Base-by-base conservation (phyloP, 495 filamentous ascomycete species). In the Lindgomyces ingoldianus region DNA sequence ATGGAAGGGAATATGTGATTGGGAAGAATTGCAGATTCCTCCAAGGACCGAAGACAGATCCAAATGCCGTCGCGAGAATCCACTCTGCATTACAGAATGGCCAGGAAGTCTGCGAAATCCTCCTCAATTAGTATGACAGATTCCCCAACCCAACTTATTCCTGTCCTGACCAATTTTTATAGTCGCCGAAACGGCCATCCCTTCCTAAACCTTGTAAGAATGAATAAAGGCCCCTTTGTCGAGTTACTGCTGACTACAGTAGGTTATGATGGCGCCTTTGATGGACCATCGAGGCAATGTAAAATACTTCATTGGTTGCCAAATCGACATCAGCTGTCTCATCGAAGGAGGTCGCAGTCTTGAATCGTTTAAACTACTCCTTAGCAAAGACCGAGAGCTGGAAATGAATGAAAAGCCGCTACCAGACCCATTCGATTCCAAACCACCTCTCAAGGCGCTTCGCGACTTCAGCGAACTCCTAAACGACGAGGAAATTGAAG, bases 51-150 rank as follows among this genome's bases (percentile, higher is more conserved):
- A 81, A 81, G 65, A 84, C 85, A 1, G 77, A 81, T 57, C 72
- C 66, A 21, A 67, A 65, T 19, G 81, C 83, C 41, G 78, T 86
- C 1, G 70, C 75, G 51, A 80, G 88, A 50, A 76, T 91, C 16
- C 73, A 79, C 41, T 79, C 83, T 45, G 83, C 83, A 1, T 62
- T 91, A 1, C 72, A 79, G 12, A 78, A 73, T 3, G 84, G 85
- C 11, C 76, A 83, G 46, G 86, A 89, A 64, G 81, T 88, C 47
- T 87, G 81, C 51, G 89, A 91, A 62, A 78, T 86, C 0, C 77
- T 90, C 12, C 75, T 90, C 0, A 89, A 90, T 69, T 90, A 90
- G 65, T 63, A 46, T 63, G 80, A n/a, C n/a, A n/a, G n/a, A n/a
- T n/a, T n/a, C n/a, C n/a, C n/a, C n/a, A n/a, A n/a, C n/a, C n/a